These are phyloP conservation scores for Ceratobasidium sp. DNA, from an alignment of 1,284 basidiomycete genomes.

Conservation along the genomic window DNA sequence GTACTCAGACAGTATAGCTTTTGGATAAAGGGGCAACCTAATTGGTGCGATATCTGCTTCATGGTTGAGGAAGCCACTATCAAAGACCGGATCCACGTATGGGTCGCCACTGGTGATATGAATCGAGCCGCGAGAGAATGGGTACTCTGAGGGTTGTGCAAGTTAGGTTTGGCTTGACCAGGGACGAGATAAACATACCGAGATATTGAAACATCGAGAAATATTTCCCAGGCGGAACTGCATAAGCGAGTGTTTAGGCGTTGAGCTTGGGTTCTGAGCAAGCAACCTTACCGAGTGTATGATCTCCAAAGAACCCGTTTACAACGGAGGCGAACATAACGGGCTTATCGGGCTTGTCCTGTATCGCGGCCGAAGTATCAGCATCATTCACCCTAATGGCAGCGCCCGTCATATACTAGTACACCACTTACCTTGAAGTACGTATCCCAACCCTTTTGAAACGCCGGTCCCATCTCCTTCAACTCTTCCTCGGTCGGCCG, in stretches of 20 bases:
- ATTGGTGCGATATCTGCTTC: conserved; percentile 82
- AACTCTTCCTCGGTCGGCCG: conserved; percentile 76
- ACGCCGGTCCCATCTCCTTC: conserved; percentile 82
- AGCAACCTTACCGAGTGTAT: conserved; percentile 55
- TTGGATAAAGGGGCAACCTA: conserved; percentile 54
- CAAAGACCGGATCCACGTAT: conserved; percentile 74
- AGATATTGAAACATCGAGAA: conserved; percentile 83
- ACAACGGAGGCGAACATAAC: conserved; percentile 61
- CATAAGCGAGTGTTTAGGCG: conserved; percentile 57
- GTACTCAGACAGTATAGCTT: neutral
- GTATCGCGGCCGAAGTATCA: neutral
- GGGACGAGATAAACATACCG: conserved; percentile 54
- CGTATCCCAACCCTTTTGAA: conserved; percentile 73
- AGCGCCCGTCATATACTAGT: neutral
- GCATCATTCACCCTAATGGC: neutral
- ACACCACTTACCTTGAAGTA: conserved; percentile 69
- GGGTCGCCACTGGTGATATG: conserved; percentile 73
- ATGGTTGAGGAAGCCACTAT: conserved; percentile 81
- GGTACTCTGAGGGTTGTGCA: conserved; percentile 20
- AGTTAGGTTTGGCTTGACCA: neutral
- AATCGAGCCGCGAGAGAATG: conserved; percentile 57
- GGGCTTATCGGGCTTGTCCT: conserved; percentile 79
- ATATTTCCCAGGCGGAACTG: conserved; percentile 64
- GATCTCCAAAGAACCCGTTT: conserved; percentile 42
- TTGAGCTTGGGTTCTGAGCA: conserved; percentile 49